phyloP scores from a whole-genome alignment of 2,329 filamentous ascomycete genomes.

The Tolypocladium amazonense region DNA sequence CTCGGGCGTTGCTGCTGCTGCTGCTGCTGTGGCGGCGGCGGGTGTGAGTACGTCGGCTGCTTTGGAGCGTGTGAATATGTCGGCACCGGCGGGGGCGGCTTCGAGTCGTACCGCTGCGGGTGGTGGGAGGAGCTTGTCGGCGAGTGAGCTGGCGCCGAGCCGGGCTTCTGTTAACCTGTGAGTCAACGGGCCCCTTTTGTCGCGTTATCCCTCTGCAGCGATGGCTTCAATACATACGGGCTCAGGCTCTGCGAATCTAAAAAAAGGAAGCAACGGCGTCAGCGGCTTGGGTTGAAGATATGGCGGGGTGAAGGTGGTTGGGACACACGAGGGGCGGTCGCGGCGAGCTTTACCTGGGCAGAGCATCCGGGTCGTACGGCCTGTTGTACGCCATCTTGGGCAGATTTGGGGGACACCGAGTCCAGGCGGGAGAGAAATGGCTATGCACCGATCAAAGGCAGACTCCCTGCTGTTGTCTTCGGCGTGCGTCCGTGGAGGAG shows the following conservation, averaged over 20 bases:
- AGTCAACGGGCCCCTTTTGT: neutral
- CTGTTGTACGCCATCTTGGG: conserved; percentile 82
- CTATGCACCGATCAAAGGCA: neutral
- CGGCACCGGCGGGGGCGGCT: conserved; percentile 27
- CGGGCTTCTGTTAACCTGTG: conserved; percentile 22
- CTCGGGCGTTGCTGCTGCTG: conserved; percentile 15
- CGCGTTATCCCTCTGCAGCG: neutral
- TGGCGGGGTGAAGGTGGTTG: neutral
- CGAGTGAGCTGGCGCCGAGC: conserved; percentile 11
- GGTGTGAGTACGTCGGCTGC: conserved; percentile 12
- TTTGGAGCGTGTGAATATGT: conserved; percentile 1
- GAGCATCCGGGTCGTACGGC: conserved; percentile 85
- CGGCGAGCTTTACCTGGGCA: conserved; percentile 63
- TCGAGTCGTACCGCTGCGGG: conserved; percentile 34
- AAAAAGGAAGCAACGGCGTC: conserved; percentile 7
- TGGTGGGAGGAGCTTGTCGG: conserved; percentile 6
- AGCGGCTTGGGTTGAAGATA: conserved; percentile 8
- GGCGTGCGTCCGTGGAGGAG: neutral
- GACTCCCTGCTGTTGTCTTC: neutral
- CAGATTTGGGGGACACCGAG: neutral
- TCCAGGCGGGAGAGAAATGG: neutral
- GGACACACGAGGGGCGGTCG: conserved; percentile 10
- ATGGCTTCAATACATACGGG: conserved; percentile 33
- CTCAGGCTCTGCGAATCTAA: conserved; percentile 66
- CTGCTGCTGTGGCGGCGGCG: conserved; percentile 10